Evolutionary conservation across 2,329 filamentous ascomycete species (phyloP), one percentile per base, ranked within the genome.

Genomic region (Elsinoe ampelina): DNA sequence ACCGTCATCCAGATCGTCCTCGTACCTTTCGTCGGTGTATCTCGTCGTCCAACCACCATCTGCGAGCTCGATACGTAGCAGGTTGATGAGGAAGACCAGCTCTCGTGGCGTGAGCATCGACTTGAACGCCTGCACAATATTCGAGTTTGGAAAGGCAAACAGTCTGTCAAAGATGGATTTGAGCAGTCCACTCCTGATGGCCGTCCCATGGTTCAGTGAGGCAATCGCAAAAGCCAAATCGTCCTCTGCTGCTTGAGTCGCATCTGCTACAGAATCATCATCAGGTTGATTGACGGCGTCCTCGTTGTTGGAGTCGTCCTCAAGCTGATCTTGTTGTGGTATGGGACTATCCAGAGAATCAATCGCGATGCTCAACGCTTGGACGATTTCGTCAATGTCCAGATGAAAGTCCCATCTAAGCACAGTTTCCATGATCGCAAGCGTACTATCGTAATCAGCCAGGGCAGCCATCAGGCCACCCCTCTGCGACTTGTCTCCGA

Each of bases 31-130:
- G 63, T 87, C 85, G 36, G 87, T 72, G 68, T 90, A 89, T 19
- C 81, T 77, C 15, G 82, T 80, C 0, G 85, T 89, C 87, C 87
- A 92, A 32, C 84, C 84, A 58, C 87, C 87, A 61, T 83, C 81
- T 54, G 84, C 81, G 45, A 92, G 77, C 71, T 91, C 86, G 61
- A 85, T 77, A 57, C 87, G 82, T 30, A 92, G 76, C 5, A 90
- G 75, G 62, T 86, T 80, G 63, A 91, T 84, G 55, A 92, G 77
- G 35, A 83, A 83, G 10, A 89, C 74, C 20, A 86, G 81, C 62
- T 91, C 85, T 61, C 85, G 79, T 2, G 81, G 83, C 48, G 79
- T 77, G 59, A 89, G 80, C 26, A 78, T 79, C 10, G 77, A 75
- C 39, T 85, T 82, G 43, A 92, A 76, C 2, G 81, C 80, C 55